Evolutionary conservation across 345 rosid species (phyloP).

Genomic region (Eutrema yunnanense): DNA sequence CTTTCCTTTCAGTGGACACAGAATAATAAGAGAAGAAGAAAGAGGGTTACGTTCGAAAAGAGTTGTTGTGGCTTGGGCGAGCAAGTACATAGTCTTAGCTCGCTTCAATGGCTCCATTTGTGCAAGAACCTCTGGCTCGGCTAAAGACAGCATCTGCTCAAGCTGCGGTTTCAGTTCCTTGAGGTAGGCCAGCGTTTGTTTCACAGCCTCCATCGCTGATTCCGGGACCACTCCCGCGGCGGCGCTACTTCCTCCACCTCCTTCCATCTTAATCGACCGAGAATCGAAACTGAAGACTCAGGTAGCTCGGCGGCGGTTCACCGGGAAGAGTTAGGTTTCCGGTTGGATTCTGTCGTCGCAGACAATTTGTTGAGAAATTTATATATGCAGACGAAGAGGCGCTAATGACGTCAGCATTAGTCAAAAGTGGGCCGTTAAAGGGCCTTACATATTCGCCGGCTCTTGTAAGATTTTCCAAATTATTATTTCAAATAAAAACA

Average conservation of each 20-base stretch:
- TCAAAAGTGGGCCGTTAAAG: conserved; percentile 16
- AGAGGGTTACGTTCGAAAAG: conserved; percentile 47
- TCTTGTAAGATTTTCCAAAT: too few species aligned
- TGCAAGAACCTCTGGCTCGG: conserved; percentile 58
- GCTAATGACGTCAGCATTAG: conserved; percentile 2
- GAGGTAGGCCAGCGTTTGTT: conserved; percentile 36
- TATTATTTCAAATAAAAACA: too few species aligned
- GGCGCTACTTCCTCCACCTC: conserved; percentile 26
- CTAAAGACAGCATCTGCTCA: conserved; percentile 46
- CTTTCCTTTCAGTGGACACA: neutral
- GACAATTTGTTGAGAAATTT: neutral
- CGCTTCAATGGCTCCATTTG: conserved; percentile 63
- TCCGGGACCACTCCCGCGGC: conserved; percentile 42
- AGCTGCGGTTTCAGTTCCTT: conserved; percentile 48
- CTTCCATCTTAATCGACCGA: conserved; percentile 33
- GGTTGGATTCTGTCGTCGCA: conserved; percentile 3
- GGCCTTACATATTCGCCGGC: neutral
- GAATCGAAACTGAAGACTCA: neutral
- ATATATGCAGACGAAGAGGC: neutral
- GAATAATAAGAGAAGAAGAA: neutral
- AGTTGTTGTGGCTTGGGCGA: conserved; percentile 67
- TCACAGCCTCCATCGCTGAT: conserved; percentile 62
- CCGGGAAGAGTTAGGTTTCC: conserved; percentile 12
- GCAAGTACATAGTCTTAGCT: conserved; percentile 55
- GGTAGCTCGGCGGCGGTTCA: neutral